These are phyloP conservation scores for Achaetomium macrosporum DNA, from an alignment of 2,329 filamentous ascomycete species.

Conservation along the genomic window DNA sequence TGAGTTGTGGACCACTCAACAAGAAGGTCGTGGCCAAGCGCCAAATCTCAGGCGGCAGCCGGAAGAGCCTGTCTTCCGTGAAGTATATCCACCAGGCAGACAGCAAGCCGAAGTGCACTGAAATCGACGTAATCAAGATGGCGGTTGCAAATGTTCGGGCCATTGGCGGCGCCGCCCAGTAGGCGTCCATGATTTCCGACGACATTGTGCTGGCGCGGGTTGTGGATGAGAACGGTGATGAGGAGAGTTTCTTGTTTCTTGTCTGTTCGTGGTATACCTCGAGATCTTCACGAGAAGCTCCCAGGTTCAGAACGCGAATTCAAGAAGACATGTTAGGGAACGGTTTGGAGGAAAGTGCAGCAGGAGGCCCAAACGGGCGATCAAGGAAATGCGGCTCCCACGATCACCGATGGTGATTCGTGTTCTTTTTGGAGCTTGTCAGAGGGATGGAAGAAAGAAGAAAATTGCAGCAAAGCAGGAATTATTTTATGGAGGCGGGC, in stretches of 20 bases:
- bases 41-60: conserved; percentile 45
- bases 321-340: conserved; percentile 17
- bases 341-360: conserved; percentile 5
- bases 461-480: conserved; percentile 19
- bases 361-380: conserved; percentile 10
- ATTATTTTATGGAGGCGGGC: conserved; percentile 20
- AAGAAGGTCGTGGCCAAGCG: conserved; percentile 40
- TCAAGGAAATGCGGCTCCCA: conserved; percentile 14
- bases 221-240: conserved; percentile 1
- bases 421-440: conserved; percentile 24
- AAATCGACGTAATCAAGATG: conserved; percentile 56
- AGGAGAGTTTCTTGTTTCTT: conserved; percentile 3
- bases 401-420: conserved; percentile 24
- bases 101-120: conserved; percentile 54
- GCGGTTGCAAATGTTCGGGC: conserved; percentile 62
- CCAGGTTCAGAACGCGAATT: conserved; percentile 13
- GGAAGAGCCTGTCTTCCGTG: conserved; percentile 47
- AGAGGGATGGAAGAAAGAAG: conserved; percentile 16
- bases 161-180: conserved; percentile 38
- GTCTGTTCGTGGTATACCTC: conserved; percentile 12
- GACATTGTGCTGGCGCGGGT: conserved; percentile 20
- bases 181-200: conserved; percentile 36
- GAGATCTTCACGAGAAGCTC: conserved; percentile 18
- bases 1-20: conserved; percentile 35
- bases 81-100: conserved; percentile 49